phyloP scores from a whole-genome alignment of 2,329 filamentous ascomycete species.

The Exophiala alcalophila region DNA sequence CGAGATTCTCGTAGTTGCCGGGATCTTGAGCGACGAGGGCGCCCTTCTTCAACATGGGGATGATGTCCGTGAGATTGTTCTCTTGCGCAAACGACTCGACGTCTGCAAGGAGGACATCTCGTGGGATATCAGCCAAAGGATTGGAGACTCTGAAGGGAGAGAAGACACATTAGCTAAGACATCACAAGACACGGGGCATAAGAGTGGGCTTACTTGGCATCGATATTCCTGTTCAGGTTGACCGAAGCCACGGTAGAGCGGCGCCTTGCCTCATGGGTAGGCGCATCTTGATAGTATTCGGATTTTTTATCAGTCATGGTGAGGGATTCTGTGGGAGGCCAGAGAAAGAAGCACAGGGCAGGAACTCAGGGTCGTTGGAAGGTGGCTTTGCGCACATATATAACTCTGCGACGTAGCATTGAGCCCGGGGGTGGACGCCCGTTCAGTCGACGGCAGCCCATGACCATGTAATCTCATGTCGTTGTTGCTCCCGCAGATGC shows the following conservation, averaged over 20 bases:
- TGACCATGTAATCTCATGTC: too few relatives aligned
- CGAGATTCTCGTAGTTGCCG: constrained; percentile 29
- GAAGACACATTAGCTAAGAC: constrained; percentile 2
- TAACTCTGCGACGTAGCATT: too few relatives aligned
- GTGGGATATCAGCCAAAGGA: constrained; percentile 29
- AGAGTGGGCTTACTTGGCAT: constrained; percentile 28
- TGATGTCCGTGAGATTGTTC: constrained; percentile 7
- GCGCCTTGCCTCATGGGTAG: too few relatives aligned
- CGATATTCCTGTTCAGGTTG: constrained; percentile 24
- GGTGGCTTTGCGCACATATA: too few relatives aligned
- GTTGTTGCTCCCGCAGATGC: too few relatives aligned
- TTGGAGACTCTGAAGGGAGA: constrained; percentile 28
- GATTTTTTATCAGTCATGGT: too few relatives aligned
- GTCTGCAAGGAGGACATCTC: constrained; percentile 32
- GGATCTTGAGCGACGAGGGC: constrained; percentile 34
- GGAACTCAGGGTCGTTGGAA: too few relatives aligned
- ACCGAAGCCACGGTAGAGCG: constrained; percentile 18
- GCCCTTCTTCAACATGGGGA: constrained; percentile 25
- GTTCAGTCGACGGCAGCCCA: too few relatives aligned
- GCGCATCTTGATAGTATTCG: too few relatives aligned
- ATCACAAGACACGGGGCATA: constrained; percentile 1
- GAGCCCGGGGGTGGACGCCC: too few relatives aligned
- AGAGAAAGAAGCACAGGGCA: too few relatives aligned
- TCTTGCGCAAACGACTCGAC: constrained; percentile 36
- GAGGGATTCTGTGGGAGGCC: too few relatives aligned